phyloP scores from a whole-genome alignment of 176 grass and related monocot genomes.

The Thinopyrum elongatum region DNA sequence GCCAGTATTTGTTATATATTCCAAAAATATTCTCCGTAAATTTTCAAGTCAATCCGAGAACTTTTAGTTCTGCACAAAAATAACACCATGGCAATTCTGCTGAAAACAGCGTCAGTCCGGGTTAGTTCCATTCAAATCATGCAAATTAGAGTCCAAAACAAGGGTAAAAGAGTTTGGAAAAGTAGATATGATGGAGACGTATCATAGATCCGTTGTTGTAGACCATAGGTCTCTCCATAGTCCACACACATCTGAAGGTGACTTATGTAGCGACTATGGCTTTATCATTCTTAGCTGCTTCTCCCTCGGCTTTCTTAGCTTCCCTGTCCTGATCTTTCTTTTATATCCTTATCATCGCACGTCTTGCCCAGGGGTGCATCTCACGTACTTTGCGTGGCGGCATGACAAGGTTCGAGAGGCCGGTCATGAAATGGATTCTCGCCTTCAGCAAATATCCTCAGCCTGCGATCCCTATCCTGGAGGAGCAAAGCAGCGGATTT shows the following conservation, averaged over 20 bases:
- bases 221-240: neutral
- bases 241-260: neutral
- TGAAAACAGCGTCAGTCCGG: too few relatives aligned
- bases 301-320: constrained; percentile 38
- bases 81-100: too few relatives aligned
- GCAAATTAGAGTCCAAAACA: too few relatives aligned
- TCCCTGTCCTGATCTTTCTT: constrained; percentile 70
- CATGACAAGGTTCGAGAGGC: constrained; percentile 65
- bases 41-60: too few relatives aligned
- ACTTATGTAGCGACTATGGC: constrained; percentile 24
- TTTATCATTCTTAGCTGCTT: constrained; percentile 34
- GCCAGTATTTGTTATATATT: too few relatives aligned
- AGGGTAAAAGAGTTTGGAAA: too few relatives aligned
- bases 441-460: constrained; percentile 70
- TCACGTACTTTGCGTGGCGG: constrained; percentile 64
- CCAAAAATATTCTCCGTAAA: too few relatives aligned
- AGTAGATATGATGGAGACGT: too few relatives aligned
- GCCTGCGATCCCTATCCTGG: constrained; percentile 81
- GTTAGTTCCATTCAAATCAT: too few relatives aligned
- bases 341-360: constrained; percentile 69
- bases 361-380: constrained; percentile 71
- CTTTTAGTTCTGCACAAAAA: too few relatives aligned
- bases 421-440: constrained; percentile 82
- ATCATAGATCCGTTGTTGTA: too few relatives aligned
- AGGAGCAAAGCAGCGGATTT: neutral